Evolutionary conservation across 225 moss, liverwort and hornwort species (phyloP), one percentile per base, ranked within the genome.

Genomic region (Pseudoscleropodium purum): DNA sequence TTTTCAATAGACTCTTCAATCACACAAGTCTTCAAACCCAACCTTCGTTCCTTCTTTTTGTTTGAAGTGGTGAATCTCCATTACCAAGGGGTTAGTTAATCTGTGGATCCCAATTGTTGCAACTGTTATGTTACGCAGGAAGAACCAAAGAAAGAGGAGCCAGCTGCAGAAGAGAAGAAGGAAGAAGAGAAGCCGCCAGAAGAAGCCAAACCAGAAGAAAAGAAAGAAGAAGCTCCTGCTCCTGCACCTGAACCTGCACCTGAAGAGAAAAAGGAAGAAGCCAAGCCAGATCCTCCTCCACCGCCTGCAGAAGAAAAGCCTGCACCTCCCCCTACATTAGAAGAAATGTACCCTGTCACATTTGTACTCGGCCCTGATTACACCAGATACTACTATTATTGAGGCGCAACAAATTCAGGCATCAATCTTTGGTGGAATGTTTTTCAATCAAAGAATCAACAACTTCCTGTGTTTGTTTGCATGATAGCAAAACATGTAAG

Each of bases 291-390:
- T 29, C 82, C 91, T 24, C 87, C 89, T 60, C 90, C 87, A 16
- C 54, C 89, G 27, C 90, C 91, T 86, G 91, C 89, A 23, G 88
- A 88, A 36, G 89, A 66, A 33, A 52, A 80, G 39, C 91, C 92
- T 5, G 82, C 90, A 6, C 88, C 90, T 45, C 84, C 86, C 61
- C 91, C 89, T 31, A 91, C 91, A 26, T 10, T 87, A 31, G 94
- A 94, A 91, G 94, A 94, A 45, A 43, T 94, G 82, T 94, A 91
- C 83, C 94, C 94, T 5, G 87, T 94, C n/a, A 94, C 94, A 10
- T 94, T 94, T 54, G 92, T 94, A 2, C 92, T 94, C 3, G 94
- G 93, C 61, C 88, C 89, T 4, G 94, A 94, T 68, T 94, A 94
- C 80, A 94, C 94, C 2, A 34, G 92, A 43, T 94, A 94, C 87